Evolutionary conservation across 768 basidiomycete genomes (phyloP).

Genomic region (Serendipita sp.): DNA sequence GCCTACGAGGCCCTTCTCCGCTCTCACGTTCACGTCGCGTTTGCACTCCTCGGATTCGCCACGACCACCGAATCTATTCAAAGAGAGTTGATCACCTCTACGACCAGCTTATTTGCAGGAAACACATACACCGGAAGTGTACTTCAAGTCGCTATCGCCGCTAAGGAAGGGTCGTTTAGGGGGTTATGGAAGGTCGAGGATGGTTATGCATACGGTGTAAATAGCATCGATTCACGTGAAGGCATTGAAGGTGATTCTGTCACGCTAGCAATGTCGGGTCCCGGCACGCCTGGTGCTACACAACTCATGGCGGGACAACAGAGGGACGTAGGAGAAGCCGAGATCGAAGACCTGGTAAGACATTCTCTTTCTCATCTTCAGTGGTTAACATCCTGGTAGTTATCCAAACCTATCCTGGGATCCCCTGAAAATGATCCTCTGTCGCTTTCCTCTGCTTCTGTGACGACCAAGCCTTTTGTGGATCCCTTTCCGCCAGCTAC

Average conservation of each 20-base stretch:
- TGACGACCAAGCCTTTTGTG: constrained; percentile 25
- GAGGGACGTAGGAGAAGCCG: constrained; percentile 63
- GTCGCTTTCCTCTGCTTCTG: constrained; percentile 30
- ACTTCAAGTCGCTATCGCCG: constrained; percentile 83
- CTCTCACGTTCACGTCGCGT: constrained; percentile 78
- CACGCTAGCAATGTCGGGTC: background rate
- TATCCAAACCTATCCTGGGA: constrained; percentile 61
- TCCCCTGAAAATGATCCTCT: constrained; percentile 79
- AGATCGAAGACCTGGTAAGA: constrained; percentile 62
- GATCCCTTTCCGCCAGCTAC: constrained; percentile 60
- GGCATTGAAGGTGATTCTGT: constrained; percentile 21
- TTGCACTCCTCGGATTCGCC: constrained; percentile 61
- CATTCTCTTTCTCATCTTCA: constrained; percentile 8
- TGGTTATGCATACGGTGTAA: constrained; percentile 85
- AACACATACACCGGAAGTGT: constrained; percentile 73
- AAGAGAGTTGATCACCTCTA: constrained; percentile 60
- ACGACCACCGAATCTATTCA: constrained; percentile 76
- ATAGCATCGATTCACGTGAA: constrained; percentile 42
- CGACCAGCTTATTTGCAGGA: constrained; percentile 68
- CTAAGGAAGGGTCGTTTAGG: constrained; percentile 67
- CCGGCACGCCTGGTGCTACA: background rate
- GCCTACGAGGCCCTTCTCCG: constrained; percentile 73
- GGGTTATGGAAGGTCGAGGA: constrained; percentile 77
- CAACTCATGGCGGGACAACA: constrained; percentile 29
- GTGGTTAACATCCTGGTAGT: constrained; percentile 25